Base-by-base conservation (phyloP, 192 early-diverging fungal genomes). In the Allomyces javanicus region DNA sequence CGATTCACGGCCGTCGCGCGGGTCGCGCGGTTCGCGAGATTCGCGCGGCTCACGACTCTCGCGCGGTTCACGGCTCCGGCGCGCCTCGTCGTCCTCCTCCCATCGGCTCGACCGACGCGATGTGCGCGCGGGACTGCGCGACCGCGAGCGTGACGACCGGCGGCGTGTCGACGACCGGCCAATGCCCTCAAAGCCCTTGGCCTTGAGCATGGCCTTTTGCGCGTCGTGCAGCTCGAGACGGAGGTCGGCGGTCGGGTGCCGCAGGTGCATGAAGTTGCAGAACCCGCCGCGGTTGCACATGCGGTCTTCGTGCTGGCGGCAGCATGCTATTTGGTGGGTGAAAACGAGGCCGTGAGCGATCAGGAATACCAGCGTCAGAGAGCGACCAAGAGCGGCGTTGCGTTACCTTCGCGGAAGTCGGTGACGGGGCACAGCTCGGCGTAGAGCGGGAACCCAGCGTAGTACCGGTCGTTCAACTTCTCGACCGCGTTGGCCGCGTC, bases 221-320 rank as follows among this genome's bases (percentile, higher is more conserved):
- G 86, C 86, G 22, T 86, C 90, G 67, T 80, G 86, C 26, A 99
- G 75, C n/a, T 91, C 89, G 69, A 86, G 79, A 67, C 83, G 81
- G 64, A 99, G 72, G 61, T 76, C 70, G 62, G 86, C 77, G n/a
- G 86, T 81, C 9, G 92, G 89, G 63, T 85, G 81, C 67, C 93
- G 90, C 55, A 99, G 78, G 77, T 99, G 96, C 96, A 99, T 97
- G 79, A 99, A 99, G 77, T 97, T 99, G 79, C 96, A 99, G 68
- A 93, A 86, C 10, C 94, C 94, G 25, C 93, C 93, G 17, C 94
- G 87, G 70, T 85, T 91, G 78, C 96, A 99, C 74, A 95, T 90
- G 65, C 84, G 78, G 62, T 81, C 91, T 70, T 99, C 96, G 74
- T 99, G 88, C 74, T 97, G 94, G 27, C 94, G 85, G 74, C 96